Evolutionary conservation across 108 stramenopile genomes (phyloP).

Genomic region (Fragilaria crotonensis): DNA sequence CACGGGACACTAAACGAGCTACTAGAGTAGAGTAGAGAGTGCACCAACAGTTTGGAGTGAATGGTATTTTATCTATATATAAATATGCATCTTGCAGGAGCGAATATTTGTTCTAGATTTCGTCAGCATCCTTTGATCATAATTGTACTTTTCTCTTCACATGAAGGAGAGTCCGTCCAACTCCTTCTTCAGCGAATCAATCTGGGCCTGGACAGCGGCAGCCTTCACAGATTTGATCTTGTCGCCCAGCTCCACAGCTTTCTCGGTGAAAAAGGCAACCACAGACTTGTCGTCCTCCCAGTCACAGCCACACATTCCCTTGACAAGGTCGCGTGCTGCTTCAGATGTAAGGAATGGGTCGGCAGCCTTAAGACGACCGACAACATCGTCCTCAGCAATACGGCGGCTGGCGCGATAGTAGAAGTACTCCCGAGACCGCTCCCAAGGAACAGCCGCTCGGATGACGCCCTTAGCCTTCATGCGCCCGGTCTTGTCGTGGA

Average conservation of each 20-base stretch:
- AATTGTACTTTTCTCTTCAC: too few species aligned
- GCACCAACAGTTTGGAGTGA: too few species aligned
- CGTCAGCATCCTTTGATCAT: too few species aligned
- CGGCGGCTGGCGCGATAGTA: slow-evolving; percentile 92
- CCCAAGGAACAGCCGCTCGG: slow-evolving; percentile 87
- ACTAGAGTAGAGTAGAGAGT: too few species aligned
- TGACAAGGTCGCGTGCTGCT: slow-evolving; percentile 46
- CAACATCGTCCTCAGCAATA: slow-evolving; percentile 83
- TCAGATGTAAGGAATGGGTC: slow-evolving; percentile 30
- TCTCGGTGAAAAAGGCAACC: slow-evolving; percentile 49
- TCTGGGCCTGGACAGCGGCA: slow-evolving; percentile 58
- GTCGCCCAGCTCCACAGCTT: slow-evolving; percentile 36
- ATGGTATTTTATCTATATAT: too few species aligned
- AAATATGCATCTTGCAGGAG: too few species aligned
- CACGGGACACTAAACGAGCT: too few species aligned
- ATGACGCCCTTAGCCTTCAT: slow-evolving; percentile 99
- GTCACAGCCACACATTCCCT: slow-evolving; percentile 53
- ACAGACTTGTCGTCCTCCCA: slow-evolving; percentile 76
- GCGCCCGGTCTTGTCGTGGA: slow-evolving; percentile 96
- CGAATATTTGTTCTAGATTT: too few species aligned
- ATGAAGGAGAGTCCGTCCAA: slow-evolving; percentile 15
- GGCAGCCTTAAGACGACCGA: slow-evolving; percentile 32
- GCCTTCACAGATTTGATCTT: slow-evolving; percentile 62
- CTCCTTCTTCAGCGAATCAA: slow-evolving; percentile 65
- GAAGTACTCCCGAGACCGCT: slow-evolving; percentile 88